phyloP scores from a whole-genome alignment of 2,329 filamentous ascomycete genomes.

The Berkeleyomyces rouxiae region DNA sequence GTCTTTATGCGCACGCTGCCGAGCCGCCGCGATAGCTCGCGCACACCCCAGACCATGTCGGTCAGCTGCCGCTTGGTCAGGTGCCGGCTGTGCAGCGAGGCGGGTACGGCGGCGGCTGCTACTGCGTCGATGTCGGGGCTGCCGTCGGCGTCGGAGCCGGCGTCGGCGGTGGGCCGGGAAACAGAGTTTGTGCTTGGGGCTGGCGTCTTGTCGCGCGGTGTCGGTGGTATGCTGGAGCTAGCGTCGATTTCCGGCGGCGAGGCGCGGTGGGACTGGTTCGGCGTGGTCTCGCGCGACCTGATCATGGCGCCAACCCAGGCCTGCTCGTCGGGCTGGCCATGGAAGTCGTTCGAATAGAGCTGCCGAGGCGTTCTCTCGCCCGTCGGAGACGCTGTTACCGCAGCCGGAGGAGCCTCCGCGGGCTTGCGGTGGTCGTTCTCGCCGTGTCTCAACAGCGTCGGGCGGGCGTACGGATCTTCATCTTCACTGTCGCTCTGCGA shows the following conservation, averaged over 20 bases:
- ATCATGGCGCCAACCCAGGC: conserved; percentile 35
- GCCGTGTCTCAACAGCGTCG: not conserved
- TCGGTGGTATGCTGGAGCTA: conserved; percentile 10
- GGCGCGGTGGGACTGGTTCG: conserved; percentile 25
- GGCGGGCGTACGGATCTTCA: not conserved
- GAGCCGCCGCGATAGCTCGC: conserved; percentile 73
- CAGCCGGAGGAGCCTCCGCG: not conserved
- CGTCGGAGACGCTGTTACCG: too few relatives aligned
- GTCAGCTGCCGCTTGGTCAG: conserved; percentile 88
- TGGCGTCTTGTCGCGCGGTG: not conserved
- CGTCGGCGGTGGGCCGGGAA: not conserved
- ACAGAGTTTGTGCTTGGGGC: not conserved
- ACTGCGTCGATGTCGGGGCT: conserved; percentile 1
- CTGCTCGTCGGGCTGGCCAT: conserved; percentile 40
- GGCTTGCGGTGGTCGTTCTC: not conserved
- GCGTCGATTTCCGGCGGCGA: not conserved
- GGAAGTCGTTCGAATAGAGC: conserved; percentile 17
- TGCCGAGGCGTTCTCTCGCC: not conserved
- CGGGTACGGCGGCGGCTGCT: conserved; percentile 16
- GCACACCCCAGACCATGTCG: conserved; percentile 93
- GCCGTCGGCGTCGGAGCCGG: not conserved
- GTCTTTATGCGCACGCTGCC: conserved; percentile 71
- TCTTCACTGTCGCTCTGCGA: not conserved
- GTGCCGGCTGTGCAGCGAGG: conserved; percentile 43
- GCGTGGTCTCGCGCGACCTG: conserved; percentile 19